Evolutionary conservation across 2,329 filamentous ascomycete species (phyloP).

Genomic region (Ustulina deusta): DNA sequence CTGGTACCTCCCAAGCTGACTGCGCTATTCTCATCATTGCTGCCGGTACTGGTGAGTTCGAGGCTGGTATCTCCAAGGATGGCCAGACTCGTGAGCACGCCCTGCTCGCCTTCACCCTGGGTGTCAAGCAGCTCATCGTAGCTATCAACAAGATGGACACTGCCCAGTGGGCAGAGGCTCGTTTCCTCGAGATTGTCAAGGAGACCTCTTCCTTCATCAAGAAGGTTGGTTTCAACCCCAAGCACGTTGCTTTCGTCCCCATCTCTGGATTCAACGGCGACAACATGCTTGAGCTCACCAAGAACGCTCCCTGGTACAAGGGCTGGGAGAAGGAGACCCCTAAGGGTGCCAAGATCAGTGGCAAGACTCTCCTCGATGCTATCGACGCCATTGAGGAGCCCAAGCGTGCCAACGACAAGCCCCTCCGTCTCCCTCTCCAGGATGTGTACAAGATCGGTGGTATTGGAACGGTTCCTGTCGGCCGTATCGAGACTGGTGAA

Average conservation of each 20-base stretch:
- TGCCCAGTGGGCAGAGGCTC: conserved; percentile 95
- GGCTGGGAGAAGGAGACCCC: conserved; percentile 94
- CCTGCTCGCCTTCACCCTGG: conserved; percentile 99
- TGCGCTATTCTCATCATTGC: conserved; percentile 99
- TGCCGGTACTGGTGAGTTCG: conserved; percentile 99
- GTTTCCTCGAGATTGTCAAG: conserved; percentile 99
- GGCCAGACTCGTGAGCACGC: conserved; percentile 99
- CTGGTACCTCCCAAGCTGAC: conserved; percentile 99
- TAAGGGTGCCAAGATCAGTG: conserved; percentile 83
- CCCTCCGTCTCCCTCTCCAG: conserved; percentile 99
- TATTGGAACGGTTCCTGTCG: conserved; percentile 99
- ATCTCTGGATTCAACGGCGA: conserved; percentile 99
- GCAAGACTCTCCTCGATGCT: conserved; percentile 99
- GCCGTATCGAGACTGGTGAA: conserved; percentile 99
- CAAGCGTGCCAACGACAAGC: conserved; percentile 96
- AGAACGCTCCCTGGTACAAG: conserved; percentile 99
- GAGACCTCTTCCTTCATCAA: conserved; percentile 99
- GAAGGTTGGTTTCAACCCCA: conserved; percentile 99
- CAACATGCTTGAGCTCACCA: conserved; percentile 94
- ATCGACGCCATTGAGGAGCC: conserved; percentile 96
- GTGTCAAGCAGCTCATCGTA: conserved; percentile 99
- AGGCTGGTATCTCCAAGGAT: conserved; percentile 99
- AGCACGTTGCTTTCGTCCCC: conserved; percentile 97
- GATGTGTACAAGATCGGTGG: conserved; percentile 99
- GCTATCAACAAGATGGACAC: conserved; percentile 99